These are phyloP conservation scores for Rutstroemia sp. DNA, from an alignment of 2,329 filamentous ascomycete genomes.

Conservation along the genomic window DNA sequence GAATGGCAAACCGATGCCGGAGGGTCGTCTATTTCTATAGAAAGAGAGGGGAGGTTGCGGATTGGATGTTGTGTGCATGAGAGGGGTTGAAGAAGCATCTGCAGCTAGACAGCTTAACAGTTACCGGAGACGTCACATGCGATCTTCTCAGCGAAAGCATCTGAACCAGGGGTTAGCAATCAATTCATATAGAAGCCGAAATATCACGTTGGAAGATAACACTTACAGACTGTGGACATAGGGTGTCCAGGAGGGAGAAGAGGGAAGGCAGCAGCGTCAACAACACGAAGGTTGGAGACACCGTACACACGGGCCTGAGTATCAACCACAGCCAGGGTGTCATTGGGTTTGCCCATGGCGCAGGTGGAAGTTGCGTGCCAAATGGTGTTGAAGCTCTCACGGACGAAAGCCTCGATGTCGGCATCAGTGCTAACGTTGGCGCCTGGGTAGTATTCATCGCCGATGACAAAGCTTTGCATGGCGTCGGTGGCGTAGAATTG, in stretches of 20 bases:
- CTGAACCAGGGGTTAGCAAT: slow-evolving; percentile 11
- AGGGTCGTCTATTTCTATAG: background rate
- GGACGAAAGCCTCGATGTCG: slow-evolving; percentile 16
- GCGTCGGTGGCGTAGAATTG: slow-evolving; percentile 18
- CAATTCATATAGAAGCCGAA: background rate
- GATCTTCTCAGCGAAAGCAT: slow-evolving; percentile 38
- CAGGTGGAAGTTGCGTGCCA: slow-evolving; percentile 51
- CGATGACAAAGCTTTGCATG: slow-evolving; percentile 14
- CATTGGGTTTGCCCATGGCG: slow-evolving; percentile 44
- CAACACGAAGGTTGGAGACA: slow-evolving; percentile 18
- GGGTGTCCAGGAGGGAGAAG: slow-evolving; percentile 35
- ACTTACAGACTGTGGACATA: slow-evolving; percentile 33
- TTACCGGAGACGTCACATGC: slow-evolving; percentile 16
- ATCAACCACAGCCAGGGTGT: slow-evolving; percentile 29
- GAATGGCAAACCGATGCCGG: background rate
- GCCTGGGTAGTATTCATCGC: slow-evolving; percentile 18
- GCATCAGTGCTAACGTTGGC: slow-evolving; percentile 14
- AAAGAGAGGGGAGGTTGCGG: background rate
- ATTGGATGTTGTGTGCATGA: background rate
- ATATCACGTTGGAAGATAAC: background rate
- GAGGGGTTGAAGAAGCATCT: background rate
- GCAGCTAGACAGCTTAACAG: background rate
- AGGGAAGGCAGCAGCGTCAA: slow-evolving; percentile 21
- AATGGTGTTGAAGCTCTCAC: slow-evolving; percentile 24
- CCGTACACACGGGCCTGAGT: slow-evolving; percentile 18